Evolutionary conservation across 345 rosid genomes (phyloP).

Genomic region (Stellera chamaejasme): DNA sequence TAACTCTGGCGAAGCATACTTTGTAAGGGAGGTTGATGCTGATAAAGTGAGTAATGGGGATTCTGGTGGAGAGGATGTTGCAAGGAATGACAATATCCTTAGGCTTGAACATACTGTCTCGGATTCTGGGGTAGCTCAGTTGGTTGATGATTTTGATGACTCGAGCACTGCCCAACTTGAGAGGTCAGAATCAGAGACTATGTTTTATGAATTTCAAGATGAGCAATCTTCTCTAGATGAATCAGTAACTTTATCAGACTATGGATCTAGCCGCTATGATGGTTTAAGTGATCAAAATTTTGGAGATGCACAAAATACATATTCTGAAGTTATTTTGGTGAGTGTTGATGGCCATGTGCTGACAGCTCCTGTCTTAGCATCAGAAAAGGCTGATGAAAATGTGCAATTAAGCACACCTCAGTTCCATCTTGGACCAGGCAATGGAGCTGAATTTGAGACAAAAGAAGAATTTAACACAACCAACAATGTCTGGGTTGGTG

Average conservation of each 20-base stretch:
- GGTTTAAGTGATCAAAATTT: slow-evolving; percentile 35
- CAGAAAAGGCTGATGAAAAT: slow-evolving; percentile 51
- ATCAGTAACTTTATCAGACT: slow-evolving; percentile 40
- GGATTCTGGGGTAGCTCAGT: slow-evolving; percentile 36
- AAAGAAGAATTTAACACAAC: slow-evolving; percentile 48
- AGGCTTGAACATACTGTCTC: slow-evolving; percentile 67
- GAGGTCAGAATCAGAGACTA: slow-evolving; percentile 68
- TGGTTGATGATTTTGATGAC: slow-evolving; percentile 35
- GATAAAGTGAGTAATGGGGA: slow-evolving; percentile 22
- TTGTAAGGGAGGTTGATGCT: slow-evolving; percentile 61
- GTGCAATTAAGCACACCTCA: slow-evolving; percentile 56
- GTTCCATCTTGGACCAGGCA: slow-evolving; percentile 77
- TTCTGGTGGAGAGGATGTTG: slow-evolving; percentile 18
- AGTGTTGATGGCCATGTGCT: slow-evolving; percentile 81
- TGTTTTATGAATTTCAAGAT: slow-evolving; percentile 71
- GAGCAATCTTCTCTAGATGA: slow-evolving; percentile 44
- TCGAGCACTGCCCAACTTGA: slow-evolving; percentile 31
- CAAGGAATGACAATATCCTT: slow-evolving; percentile 15
- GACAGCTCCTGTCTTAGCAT: slow-evolving; percentile 67
- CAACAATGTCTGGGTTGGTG: slow-evolving; percentile 43
- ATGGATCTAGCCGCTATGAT: slow-evolving; percentile 41
- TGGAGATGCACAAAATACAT: slow-evolving; percentile 39
- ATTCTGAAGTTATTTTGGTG: slow-evolving; percentile 74
- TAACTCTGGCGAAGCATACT: slow-evolving; percentile 90
- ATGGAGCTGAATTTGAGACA: slow-evolving; percentile 55